Evolutionary conservation across 192 early-diverging fungal species (phyloP).

Genomic region (Rhizophlyctis rosea): DNA sequence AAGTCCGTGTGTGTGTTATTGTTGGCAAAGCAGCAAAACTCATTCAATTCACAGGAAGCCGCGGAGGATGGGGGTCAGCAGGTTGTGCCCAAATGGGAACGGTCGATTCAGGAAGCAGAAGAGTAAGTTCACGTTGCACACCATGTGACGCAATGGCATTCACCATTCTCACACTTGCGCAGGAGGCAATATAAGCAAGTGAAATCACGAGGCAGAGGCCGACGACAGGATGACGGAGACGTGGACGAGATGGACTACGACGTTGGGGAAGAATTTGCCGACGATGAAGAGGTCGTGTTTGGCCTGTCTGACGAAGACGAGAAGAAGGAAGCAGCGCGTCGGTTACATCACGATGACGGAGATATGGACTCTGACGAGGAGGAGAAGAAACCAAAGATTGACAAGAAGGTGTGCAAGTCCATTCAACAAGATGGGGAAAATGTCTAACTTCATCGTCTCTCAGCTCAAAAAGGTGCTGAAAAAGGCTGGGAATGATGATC

Average conservation of each 20-base stretch:
- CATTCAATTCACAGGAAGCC: too few relatives aligned
- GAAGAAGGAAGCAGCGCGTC: slow-evolving; percentile 40
- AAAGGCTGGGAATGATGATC: slow-evolving; percentile 26
- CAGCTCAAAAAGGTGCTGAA: slow-evolving; percentile 37
- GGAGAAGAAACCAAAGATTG: slow-evolving; percentile 1
- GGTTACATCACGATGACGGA: slow-evolving; percentile 27
- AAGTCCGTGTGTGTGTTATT: background rate
- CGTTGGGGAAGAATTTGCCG: slow-evolving; percentile 42
- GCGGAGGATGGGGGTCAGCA: too few relatives aligned
- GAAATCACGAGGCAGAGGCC: background rate
- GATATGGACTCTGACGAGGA: slow-evolving; percentile 32
- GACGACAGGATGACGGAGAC: slow-evolving; percentile 14
- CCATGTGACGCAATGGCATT: too few relatives aligned
- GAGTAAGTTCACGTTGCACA: too few relatives aligned
- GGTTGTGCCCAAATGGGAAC: slow-evolving; percentile 1
- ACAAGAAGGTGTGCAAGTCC: slow-evolving; percentile 4
- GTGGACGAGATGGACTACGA: slow-evolving; percentile 31
- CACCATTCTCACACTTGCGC: too few relatives aligned
- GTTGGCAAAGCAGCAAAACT: background rate
- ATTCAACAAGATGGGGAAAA: background rate
- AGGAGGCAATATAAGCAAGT: background rate
- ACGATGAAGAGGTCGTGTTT: slow-evolving; percentile 49
- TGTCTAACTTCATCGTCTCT: background rate
- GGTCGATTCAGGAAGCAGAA: background rate
- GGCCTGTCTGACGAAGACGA: slow-evolving; percentile 54